Evolutionary conservation across 768 basidiomycete species (phyloP), one percentile per base, ranked within the genome.

Genomic region (Amanita fuliginea): DNA sequence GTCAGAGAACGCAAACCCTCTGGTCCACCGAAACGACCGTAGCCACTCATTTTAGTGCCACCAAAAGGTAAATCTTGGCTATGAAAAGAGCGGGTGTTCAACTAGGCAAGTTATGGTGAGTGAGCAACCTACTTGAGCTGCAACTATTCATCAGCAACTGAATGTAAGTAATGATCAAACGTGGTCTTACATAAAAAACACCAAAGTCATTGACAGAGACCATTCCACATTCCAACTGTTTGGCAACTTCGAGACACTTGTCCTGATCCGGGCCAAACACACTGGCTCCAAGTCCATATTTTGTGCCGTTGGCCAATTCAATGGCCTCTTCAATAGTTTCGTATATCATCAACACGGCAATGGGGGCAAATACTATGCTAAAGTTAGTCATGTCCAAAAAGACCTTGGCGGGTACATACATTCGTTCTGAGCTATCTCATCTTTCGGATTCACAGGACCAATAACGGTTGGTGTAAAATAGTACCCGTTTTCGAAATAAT

Each of bases 121-220:
- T 54, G 19, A 16, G 33, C 41, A 16, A 65, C 81, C 54, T 63
- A 83, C 82, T 89, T 87, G 54, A 88, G 64, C 83, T 86, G 54
- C 43, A 48, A 45, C 53, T 36, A 10, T 30, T 40, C 8, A 21
- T 21, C 32, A 35, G 26, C 2, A 19, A 26, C n/a, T n/a, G 16
- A 42, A 32, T 42, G 54, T 16, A 28, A 11, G 34, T 13, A 19
- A n/a, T n/a, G n/a, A n/a, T 36, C 32, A 26, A 9, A 28, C 42
- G 53, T 28, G 7, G 16, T 71, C 81, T 70, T 59, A 88, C 81
- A 60, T 92, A 91, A 67, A 82, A 91, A 6, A 86, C 83, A 10
- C 78, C 92, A 60, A 91, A 96, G 67, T 98, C 96, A 57, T 98
- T 98, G 54, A 96, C 74, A 16, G 93, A 83, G 3, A 98, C 95